A percentile compares a stretch with the other conserved stretches of the same genome.
Evolutionary conservation across 2,329 filamentous ascomycete genomes (phyloP).

Genomic region (Canariomyces notabilis): DNA sequence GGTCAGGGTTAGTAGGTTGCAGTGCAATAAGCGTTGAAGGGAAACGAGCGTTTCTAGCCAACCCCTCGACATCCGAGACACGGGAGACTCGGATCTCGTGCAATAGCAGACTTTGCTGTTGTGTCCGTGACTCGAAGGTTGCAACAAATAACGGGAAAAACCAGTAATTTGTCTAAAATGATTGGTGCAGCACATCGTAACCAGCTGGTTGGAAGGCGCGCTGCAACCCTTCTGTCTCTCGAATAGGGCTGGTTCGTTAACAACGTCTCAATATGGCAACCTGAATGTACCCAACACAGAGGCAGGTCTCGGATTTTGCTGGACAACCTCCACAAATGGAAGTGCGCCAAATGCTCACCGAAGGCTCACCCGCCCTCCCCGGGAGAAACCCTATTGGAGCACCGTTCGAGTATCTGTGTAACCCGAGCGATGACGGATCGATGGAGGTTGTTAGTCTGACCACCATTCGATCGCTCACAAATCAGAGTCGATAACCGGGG

Average conservation of each 20-base stretch:
- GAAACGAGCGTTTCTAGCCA: neutral
- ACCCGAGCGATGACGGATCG: neutral
- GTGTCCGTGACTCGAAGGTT: neutral
- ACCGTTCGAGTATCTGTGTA: neutral
- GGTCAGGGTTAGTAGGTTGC: no score
- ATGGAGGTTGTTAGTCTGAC: conserved; percentile 11
- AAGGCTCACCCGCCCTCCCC: conserved; percentile 6
- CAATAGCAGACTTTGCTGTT: no score
- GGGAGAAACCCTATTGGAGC: conserved; percentile 8
- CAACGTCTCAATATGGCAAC: neutral
- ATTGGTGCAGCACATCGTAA: neutral
- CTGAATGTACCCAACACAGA: neutral
- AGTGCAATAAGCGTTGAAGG: no score
- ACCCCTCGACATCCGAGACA: neutral
- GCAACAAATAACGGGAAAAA: neutral
- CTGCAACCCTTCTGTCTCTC: conserved; percentile 1
- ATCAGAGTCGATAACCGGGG: conserved; percentile 1
- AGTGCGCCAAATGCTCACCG: conserved; percentile 10
- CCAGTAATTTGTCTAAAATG: neutral
- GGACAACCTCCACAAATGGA: neutral
- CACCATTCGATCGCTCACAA: conserved; percentile 5
- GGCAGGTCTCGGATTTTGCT: neutral
- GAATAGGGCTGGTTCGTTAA: conserved; percentile 1
- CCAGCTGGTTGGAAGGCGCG: neutral
- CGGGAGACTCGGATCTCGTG: no score